Base-by-base conservation (phyloP, 2,329 filamentous ascomycete species). In the Penicillium sp. region DNA sequence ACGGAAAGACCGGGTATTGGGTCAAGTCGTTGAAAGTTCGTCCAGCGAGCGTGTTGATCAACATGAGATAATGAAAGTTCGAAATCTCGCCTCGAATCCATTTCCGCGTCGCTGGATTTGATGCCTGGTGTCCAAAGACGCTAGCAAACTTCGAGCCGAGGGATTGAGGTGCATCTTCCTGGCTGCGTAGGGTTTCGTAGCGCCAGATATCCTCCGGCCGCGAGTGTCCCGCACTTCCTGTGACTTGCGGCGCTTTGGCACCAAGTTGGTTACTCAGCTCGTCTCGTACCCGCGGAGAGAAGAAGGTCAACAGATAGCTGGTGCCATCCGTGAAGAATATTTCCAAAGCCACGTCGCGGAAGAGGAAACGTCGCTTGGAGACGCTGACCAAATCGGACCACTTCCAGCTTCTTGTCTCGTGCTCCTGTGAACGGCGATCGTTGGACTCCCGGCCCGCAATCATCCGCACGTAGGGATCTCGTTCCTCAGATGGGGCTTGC, bases 11-110 rank as follows among this genome's bases (percentile, higher is more conserved):
- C 0, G 94, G 94, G 64, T 99, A 99, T 65, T 99, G 95, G 0
- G 94, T 99, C 16, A 99, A 78, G 67, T 99, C 94, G 66, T 99
- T 99, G 76, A 99, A 99, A 0, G 94, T 97, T 46, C 94, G 81
- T 2, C 94, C 94, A 25, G 95, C 95, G 82, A 99, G 90, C 0
- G 94, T 97, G 67, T 99, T 99, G 66, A 99, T 86, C 54, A 96
- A 85, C 92, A 99, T 99, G 31, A 99, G 81, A 67, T 99, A 99
- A 71, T 97, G 91, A 64, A 99, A 99, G 70, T 99, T 99, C 13
- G 92, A 97, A 44, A 97, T 90, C 65, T 99, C 94, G 11, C 95
- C 94, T 67, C 86, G 88, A 53, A 94, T 82, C 94, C 94, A 99
- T 69, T 86, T 87, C 58, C 88, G 87, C 64, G 94, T 95, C 8